Conservation (phyloP, 768 basidiomycete species). For the Epithele typhae region DNA sequence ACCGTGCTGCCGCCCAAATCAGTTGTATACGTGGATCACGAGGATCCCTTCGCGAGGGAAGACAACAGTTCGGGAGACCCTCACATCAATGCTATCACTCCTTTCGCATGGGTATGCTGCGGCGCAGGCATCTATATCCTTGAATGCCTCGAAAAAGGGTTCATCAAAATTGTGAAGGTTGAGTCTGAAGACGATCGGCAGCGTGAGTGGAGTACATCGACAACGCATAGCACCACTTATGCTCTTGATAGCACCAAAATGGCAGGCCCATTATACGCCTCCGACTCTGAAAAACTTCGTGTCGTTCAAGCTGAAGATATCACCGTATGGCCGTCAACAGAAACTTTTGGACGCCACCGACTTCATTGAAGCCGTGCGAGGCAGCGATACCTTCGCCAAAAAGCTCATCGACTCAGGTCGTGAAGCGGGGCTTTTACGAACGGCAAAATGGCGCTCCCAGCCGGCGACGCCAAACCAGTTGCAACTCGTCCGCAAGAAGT, state of each 20-base stretch:
- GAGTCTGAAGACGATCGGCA: constrained; percentile 22
- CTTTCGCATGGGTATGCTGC: constrained; percentile 76
- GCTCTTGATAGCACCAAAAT: constrained; percentile 28
- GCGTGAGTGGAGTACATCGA: not conserved
- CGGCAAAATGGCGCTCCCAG: constrained; percentile 60
- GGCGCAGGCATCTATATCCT: constrained; percentile 68
- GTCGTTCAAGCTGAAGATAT: constrained; percentile 40
- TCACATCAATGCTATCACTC: constrained; percentile 50
- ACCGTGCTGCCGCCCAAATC: constrained; percentile 50
- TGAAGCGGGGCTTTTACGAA: constrained; percentile 43
- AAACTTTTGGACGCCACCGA: constrained; percentile 48
- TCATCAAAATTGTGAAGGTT: constrained; percentile 55
- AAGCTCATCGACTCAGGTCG: constrained; percentile 45
- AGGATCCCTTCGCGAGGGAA: constrained; percentile 64
- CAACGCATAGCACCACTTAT: not conserved
- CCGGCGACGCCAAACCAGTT: constrained; percentile 64
- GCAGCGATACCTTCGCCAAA: constrained; percentile 62
- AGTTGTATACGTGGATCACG: constrained; percentile 73
- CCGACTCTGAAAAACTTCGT: constrained; percentile 41
- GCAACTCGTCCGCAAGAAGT: constrained; percentile 49
- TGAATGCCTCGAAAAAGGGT: constrained; percentile 68
- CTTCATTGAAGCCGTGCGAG: constrained; percentile 59
- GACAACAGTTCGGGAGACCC: constrained; percentile 46
- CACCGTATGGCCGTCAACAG: constrained; percentile 44
- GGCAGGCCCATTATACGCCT: constrained; percentile 52